Evolutionary conservation across 1,139 yeast species (phyloP).

Genomic region (Yamadazyma atmosphaerica): DNA sequence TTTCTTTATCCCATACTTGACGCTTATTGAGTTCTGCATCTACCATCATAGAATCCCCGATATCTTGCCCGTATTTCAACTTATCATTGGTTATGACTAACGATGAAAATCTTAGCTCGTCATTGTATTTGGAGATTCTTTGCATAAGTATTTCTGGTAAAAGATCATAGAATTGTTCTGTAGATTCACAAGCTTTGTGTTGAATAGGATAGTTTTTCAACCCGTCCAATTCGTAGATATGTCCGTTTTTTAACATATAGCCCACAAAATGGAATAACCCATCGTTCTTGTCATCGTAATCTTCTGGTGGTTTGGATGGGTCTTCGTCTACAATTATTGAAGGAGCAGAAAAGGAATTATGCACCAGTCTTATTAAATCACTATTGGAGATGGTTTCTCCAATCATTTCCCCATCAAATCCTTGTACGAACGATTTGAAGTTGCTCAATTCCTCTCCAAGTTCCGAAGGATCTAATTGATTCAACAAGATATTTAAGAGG

Average conservation of each 20-base stretch:
- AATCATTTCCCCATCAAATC: conserved; percentile 57
- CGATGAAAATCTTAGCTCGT: conserved; percentile 61
- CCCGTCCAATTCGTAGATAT: conserved; percentile 68
- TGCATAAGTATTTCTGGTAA: conserved; percentile 45
- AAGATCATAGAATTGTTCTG: conserved; percentile 44
- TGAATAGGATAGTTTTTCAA: conserved; percentile 57
- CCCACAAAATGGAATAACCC: conserved; percentile 68
- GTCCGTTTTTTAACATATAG: conserved; percentile 46
- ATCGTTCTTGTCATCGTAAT: conserved; percentile 44
- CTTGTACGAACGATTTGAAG: conserved; percentile 52
- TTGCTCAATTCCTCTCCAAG: conserved; percentile 52
- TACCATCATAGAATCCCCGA: conserved; percentile 37
- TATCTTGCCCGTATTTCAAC: conserved; percentile 33
- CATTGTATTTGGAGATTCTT: conserved; percentile 48
- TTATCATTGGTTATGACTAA: conserved; percentile 57
- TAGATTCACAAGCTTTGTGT: conserved; percentile 44
- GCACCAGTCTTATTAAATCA: conserved; percentile 56
- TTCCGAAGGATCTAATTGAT: conserved; percentile 34
- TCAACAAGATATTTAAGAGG: conserved; percentile 57
- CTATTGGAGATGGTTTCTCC: conserved; percentile 69
- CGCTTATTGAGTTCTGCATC: conserved; percentile 34
- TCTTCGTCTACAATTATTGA: conserved; percentile 50
- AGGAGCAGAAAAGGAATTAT: conserved; percentile 67
- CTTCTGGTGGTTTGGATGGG: conserved; percentile 22
- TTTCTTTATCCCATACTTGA: conserved; percentile 40